Base-by-base conservation (phyloP, 139 green algal species). In the Chlamydomonas sp. region DNA sequence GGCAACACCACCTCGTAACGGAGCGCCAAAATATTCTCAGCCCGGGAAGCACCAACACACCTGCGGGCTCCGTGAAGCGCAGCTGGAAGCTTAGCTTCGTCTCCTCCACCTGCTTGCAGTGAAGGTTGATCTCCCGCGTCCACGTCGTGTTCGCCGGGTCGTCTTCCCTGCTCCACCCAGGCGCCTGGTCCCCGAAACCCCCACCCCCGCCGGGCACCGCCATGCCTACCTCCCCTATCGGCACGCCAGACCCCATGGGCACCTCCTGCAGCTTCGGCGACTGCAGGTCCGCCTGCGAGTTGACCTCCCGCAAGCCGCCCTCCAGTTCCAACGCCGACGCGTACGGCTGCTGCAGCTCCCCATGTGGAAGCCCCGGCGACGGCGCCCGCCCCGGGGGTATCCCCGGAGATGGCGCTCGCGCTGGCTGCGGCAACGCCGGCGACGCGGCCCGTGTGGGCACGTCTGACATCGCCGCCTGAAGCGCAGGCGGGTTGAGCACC, bases 81-180 rank as follows among this genome's bases (percentile, higher is more conserved):
- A 98, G 90, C 79, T 95, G 93, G 89, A 98, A 94, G 79, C 89
- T 93, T 61, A 97, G 94, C 81, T 95, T 95, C 18, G 80, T 77
- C 81, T 96, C 92, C 78, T 96, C 91, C 64, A 93, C 80, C 75
- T 94, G 90, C 83, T 95, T 92, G 79, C 96, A 97, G 77, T 86
- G 80, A 31, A 98, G 93, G 16, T 77, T 63, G 85, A 98, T 96
- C 58, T 95, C 91, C 4, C 86, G 85, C 5, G 62, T n/a, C 83
- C 62, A 74, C n/a, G 72, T 61, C 5, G 63, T 0, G 57, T 85
- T 58, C 0, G 72, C 7, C 10, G 58, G 72, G 20, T 78, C 72
- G 20, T 78, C 72, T 1, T 78, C 72, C 58, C 20, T 78, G 72
- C 12, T 78, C 12, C 72, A n/a, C 73, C 0, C 31, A 0, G 31